Evolutionary conservation across 768 basidiomycete species (phyloP).

Genomic region (Rhizopogon salebrosus): DNA sequence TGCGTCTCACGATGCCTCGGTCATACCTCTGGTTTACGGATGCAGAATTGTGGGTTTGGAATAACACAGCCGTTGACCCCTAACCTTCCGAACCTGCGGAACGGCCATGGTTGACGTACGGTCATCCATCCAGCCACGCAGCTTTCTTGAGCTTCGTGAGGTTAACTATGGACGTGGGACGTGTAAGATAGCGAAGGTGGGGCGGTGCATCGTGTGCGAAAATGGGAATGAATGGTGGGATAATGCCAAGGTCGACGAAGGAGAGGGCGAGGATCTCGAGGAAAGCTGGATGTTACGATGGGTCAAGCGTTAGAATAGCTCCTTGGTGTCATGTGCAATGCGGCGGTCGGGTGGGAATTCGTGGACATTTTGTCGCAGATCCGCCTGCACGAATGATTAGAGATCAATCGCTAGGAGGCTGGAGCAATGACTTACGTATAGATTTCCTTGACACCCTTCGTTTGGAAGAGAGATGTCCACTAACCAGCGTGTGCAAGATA

Average conservation of each 20-base stretch:
- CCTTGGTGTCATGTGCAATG: constrained; percentile 66
- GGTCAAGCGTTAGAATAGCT: constrained; percentile 82
- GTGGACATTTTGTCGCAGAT: constrained; percentile 92
- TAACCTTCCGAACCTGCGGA: too few species aligned
- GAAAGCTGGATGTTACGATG: constrained; percentile 77
- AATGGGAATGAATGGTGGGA: constrained; percentile 77
- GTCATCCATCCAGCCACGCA: constrained; percentile 62
- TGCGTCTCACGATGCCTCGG: too few species aligned
- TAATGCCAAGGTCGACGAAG: constrained; percentile 78
- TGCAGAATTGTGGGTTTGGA: too few species aligned
- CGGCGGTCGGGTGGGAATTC: constrained; percentile 78
- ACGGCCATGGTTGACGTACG: constrained; percentile 39
- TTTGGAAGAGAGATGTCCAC: constrained; percentile 98
- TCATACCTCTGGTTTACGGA: too few species aligned
- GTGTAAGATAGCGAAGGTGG: constrained; percentile 66
- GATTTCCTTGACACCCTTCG: constrained; percentile 94
- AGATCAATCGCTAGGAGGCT: neutral
- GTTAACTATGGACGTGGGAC: constrained; percentile 59
- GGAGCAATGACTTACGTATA: constrained; percentile 62
- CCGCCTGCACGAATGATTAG: constrained; percentile 44
- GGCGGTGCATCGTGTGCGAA: constrained; percentile 74
- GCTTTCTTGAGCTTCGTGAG: constrained; percentile 60
- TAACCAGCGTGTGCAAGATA: constrained; percentile 89
- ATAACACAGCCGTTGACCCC: too few species aligned
- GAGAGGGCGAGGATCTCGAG: constrained; percentile 79